phyloP scores from a whole-genome alignment of 768 basidiomycete genomes.

The Tephrocybe sp. region DNA sequence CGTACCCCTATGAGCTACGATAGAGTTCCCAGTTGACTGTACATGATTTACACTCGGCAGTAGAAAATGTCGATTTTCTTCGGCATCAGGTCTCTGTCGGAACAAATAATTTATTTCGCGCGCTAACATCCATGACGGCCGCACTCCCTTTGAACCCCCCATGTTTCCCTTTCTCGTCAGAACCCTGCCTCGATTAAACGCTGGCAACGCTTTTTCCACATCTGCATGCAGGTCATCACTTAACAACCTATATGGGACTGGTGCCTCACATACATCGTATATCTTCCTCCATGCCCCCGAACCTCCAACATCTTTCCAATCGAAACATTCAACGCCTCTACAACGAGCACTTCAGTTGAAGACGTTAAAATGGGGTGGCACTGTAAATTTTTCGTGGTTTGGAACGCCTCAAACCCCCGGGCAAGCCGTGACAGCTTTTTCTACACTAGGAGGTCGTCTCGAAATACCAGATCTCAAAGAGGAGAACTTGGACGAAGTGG shows the following conservation, averaged over 20 bases:
- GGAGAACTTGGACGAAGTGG: constrained; percentile 50
- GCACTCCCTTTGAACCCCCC: not conserved
- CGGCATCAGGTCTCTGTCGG: no score
- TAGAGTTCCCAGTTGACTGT: no score
- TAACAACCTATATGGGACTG: constrained; percentile 44
- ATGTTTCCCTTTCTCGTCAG: not conserved
- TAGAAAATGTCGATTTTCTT: no score
- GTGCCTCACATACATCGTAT: constrained; percentile 47
- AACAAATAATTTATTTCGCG: no score
- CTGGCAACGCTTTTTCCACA: not conserved
- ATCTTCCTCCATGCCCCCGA: constrained; percentile 51
- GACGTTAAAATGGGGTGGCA: constrained; percentile 44
- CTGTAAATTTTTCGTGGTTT: constrained; percentile 63
- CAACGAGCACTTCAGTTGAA: constrained; percentile 48
- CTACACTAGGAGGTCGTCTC: constrained; percentile 40
- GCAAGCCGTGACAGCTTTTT: constrained; percentile 49
- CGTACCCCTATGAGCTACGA: no score
- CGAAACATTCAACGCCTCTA: constrained; percentile 43
- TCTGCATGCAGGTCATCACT: not conserved
- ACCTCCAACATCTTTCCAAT: constrained; percentile 48
- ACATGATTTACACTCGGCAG: no score
- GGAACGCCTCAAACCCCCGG: constrained; percentile 9
- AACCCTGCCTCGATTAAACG: not conserved
- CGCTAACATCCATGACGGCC: no score
- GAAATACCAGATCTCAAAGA: constrained; percentile 47